phyloP scores from a whole-genome alignment of 129 eudicot genomes.

The Lonicera japonica region DNA sequence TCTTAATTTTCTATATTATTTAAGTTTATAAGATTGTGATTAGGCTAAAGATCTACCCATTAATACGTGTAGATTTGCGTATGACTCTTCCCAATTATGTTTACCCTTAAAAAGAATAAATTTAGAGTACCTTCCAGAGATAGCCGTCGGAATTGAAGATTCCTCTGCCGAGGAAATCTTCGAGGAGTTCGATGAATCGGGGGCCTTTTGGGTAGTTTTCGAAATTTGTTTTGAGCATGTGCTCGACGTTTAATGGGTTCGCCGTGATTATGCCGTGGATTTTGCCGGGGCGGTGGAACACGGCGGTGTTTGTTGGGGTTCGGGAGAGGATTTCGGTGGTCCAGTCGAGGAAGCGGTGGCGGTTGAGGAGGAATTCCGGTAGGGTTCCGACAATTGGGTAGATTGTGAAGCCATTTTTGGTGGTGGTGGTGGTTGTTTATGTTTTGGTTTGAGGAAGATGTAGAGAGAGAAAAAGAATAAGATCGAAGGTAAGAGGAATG shows the following conservation, averaged over 20 bases:
- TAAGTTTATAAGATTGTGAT: too few relatives aligned
- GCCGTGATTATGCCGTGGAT: constrained; percentile 72
- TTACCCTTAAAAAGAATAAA: too few relatives aligned
- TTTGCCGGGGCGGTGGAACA: constrained; percentile 58
- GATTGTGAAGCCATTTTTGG: constrained; percentile 46
- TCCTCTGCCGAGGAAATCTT: constrained; percentile 74
- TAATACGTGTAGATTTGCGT: too few relatives aligned
- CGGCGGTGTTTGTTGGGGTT: constrained; percentile 62
- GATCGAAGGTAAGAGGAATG: constrained; percentile 11
- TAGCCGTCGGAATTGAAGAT: constrained; percentile 80
- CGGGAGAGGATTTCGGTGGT: constrained; percentile 49
- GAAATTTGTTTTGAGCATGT: too few relatives aligned
- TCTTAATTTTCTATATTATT: too few relatives aligned
- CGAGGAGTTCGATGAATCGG: constrained; percentile 46
- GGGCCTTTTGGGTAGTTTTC: constrained; percentile 88
- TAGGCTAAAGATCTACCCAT: too few relatives aligned
- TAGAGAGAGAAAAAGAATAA: constrained; percentile 16
- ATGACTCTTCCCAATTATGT: too few relatives aligned
- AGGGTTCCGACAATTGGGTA: constrained; percentile 63
- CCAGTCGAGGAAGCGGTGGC: constrained; percentile 93
- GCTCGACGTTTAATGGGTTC: constrained; percentile 57
- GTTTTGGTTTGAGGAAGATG: constrained; percentile 5
- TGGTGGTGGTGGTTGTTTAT: too few relatives aligned
- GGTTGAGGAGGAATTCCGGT: constrained; percentile 60
- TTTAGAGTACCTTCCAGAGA: constrained; percentile 56